These are phyloP conservation scores for Talaromyces sp. DNA, from an alignment of 2,329 filamentous ascomycete species.

Conservation along the genomic window DNA sequence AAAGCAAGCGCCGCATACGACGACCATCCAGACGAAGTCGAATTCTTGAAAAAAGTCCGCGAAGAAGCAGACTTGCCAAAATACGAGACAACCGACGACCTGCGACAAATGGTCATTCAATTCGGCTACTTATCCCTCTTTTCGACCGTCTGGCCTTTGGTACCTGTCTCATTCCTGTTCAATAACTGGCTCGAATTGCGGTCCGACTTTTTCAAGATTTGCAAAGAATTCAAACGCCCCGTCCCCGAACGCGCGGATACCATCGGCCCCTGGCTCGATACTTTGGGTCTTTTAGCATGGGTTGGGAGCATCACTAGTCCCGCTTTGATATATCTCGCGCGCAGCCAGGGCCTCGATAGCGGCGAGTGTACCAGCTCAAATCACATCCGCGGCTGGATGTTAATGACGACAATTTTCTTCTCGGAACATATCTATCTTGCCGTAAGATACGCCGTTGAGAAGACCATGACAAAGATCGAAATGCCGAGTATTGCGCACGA, in stretches of 20 bases:
- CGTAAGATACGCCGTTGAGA: conserved; percentile 68
- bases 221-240: conserved; percentile 81
- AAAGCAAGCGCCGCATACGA: conserved; percentile 33
- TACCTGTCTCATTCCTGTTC: conserved; percentile 81
- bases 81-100: conserved; percentile 91
- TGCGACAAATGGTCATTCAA: conserved; percentile 91
- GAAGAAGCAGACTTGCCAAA: conserved; percentile 77
- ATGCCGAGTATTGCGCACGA: conserved; percentile 84
- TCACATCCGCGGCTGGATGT: conserved; percentile 73
- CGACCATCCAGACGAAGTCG: conserved; percentile 76
- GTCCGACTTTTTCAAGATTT: conserved; percentile 93
- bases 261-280: conserved; percentile 91
- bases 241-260: conserved; percentile 88
- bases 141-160: conserved; percentile 89
- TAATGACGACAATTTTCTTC: conserved; percentile 78
- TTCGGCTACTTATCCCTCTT: conserved; percentile 90
- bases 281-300: conserved; percentile 87
- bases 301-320: conserved; percentile 85
- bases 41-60: conserved; percentile 79
- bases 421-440: conserved; percentile 88
- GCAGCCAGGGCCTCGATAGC: conserved; percentile 56
- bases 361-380: conserved; percentile 43
- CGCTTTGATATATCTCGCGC: conserved; percentile 87
- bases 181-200: conserved; percentile 98
- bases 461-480: conserved; percentile 75